phyloP scores from a whole-genome alignment of 495 filamentous ascomycete species.

The Penicillium goetzii region DNA sequence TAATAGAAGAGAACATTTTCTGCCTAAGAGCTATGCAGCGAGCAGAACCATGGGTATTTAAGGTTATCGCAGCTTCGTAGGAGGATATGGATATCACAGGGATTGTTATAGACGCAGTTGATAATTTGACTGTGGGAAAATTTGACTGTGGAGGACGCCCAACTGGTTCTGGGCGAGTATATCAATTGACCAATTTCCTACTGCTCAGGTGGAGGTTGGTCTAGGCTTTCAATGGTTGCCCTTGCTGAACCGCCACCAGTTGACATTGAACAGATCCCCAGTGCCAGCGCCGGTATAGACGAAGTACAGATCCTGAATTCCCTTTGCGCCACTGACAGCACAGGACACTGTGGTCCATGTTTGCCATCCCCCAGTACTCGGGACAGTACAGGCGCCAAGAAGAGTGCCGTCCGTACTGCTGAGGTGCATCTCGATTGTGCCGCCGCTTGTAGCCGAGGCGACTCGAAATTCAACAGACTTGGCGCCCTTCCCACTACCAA shows the following conservation, averaged over 20 bases:
- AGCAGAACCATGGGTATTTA: too few species aligned
- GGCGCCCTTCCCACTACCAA: constrained; percentile 14
- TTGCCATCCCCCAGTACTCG: constrained; percentile 6
- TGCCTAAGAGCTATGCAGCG: too few species aligned
- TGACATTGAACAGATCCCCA: constrained; percentile 4
- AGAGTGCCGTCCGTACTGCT: background rate
- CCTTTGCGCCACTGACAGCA: constrained; percentile 1
- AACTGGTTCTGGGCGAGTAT: constrained; percentile 8
- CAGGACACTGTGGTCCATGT: constrained; percentile 2
- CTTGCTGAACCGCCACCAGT: constrained; percentile 7
- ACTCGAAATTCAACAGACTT: constrained; percentile 1
- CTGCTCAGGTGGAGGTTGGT: constrained; percentile 1
- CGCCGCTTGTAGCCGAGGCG: background rate
- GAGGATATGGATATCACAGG: too few species aligned
- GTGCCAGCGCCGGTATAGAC: constrained; percentile 4
- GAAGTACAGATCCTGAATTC: constrained; percentile 5
- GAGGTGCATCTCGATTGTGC: background rate
- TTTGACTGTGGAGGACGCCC: background rate
- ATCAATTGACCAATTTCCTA: background rate
- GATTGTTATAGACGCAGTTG: background rate
- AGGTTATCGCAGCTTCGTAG: too few species aligned
- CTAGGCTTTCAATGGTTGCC: background rate
- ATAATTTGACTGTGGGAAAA: background rate
- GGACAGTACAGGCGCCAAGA: constrained; percentile 5
- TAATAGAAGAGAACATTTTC: too few species aligned